Base-by-base conservation (phyloP, 2,329 filamentous ascomycete genomes). In the Annulohypoxylon truncatum region DNA sequence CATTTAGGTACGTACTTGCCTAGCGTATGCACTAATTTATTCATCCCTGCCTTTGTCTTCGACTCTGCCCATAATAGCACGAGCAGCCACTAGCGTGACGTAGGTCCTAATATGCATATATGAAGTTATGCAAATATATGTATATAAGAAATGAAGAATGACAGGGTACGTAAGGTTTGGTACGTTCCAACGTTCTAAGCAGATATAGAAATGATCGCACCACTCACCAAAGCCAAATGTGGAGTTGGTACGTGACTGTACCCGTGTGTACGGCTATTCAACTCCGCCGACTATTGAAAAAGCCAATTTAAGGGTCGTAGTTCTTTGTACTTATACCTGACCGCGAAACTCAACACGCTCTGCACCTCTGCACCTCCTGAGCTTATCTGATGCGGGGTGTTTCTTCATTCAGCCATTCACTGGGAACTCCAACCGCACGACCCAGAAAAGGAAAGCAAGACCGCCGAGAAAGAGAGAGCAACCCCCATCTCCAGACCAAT, bases 331-430 rank as follows among this genome's bases (percentile, higher is more conserved):
- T 40, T 64, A 47, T 58, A 57, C 53, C 51, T 53, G 13, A 46
- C 7, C 8, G 40, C 33, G 48, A n/a, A 50, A 28, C 54, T 63
- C 55, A 55, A 44, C 52, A 58, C 35, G n/a, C 7, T 38, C 6
- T 15, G 35, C 12, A 18, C 33, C n/a, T 31, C 29, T 35, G 33
- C 9, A 35, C 40, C 42, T 61, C 62, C 59, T 60, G 42, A 64
- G 61, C 61, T 67, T 70, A 70, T 70, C 67, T 70, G 58, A 70
- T 70, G 64, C 67, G 67, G 67, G 67, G 67, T 67, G 46, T 46
- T 46, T 29, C 46, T 51, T 55, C 56, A 61, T 70, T 66, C 52
- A 66, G 52, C 61, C 64, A 65, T 64, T 63, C 51, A 55, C 8
- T 29, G 28, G 18, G 35, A 51, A 42, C 55, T 67, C 61, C 61